Base-by-base conservation (phyloP, 257 asterid genomes). In the Nemophila menziesii region DNA sequence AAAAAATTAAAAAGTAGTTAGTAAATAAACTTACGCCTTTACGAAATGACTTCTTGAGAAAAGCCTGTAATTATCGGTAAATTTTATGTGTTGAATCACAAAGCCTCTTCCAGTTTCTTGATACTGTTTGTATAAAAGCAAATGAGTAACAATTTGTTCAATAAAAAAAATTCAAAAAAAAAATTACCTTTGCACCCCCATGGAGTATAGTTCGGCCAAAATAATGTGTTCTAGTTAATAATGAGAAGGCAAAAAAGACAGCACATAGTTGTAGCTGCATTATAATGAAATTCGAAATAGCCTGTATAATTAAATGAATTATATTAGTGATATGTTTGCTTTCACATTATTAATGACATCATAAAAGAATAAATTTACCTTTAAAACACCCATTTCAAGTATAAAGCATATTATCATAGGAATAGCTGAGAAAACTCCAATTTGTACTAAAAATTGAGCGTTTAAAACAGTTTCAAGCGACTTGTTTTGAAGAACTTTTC, bases 101-200 rank as follows among this genome's bases (percentile, higher is more conserved):
- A 90, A 90, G 52, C 98, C 98, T 74, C 98, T 70, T 47, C 98
- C 98, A 47, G 98, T 90, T 49, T 95, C 96, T 53, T 95, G 85
- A 64, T 90, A 90, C 96, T 57, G 60, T 43, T 20, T 29, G 16
- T 16, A 5, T 10, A n/a, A 3, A 46, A 5, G 16, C 44, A 40
- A 11, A 40, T 16, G 19, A 20, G 21, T 16, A 14, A 6, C 44
- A 40, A 22, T 40, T 29, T 16, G 18, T 14, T 29, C 41, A 23
- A 16, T 10, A 8, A 20, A 7, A 17, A 22, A 22, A 18, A 4
- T 24, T 33, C 18, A 48, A 23, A 46, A 39, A 52, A 26, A 18
- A 44, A 16, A 9, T 40, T 69, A 89, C 97, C 93, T 89, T 90
- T 45, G 98, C 98, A 42, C 98, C 98, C 61, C 98, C 98, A 56